Evolutionary conservation across 768 basidiomycete genomes (phyloP), one percentile per base, ranked within the genome.

Genomic region (Pleurotus cornucopiae): DNA sequence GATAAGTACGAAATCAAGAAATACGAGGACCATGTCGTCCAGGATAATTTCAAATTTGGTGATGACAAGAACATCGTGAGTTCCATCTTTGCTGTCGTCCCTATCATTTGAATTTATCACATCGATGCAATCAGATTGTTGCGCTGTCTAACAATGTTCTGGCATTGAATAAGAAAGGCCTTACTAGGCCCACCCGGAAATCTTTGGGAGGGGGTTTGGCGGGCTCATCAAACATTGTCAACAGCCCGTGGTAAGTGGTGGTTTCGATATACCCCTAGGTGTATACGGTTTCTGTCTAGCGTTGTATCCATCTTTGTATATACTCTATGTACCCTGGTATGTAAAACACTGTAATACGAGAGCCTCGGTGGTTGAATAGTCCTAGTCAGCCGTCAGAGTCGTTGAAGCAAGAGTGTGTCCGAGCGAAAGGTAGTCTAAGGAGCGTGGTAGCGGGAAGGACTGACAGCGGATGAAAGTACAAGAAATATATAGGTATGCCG

Each of bases 21-120:
- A 68, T 98, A 97, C 43, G 89, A 94, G 64, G 94, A 96, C 63
- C 79, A 82, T 46, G 94, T 98, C 57, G 94, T 98, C 0, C 95
- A 97, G 61, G 97, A 99, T 70, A 92, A 89, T 72, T 99, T 99
- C 84, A 91, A 88, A 73, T 98, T 95, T 66, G 96, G 94, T 12
- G 92, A 96, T 64, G 95, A 98, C 72, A 91, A 93, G 66, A 88
- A 98, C 67, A 98, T 99, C 67, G 93, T 94, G 63, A 65, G 90
- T 76, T 34, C 39, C 37, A 14, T 16, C 44, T 63, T 44, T 53
- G 30, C 11, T 34, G 3, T 9, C 30, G 30, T 34, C 11, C 30
- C 30, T 34, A 34, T 34, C 30, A 34, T 34, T 34, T 7, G 30
- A 34, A 34, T 34, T 34, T 34, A 34, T 34, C 30, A 34, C 30